Evolutionary conservation across 2,329 filamentous ascomycete species (phyloP).

Genomic region (Acrocalymma vagum): DNA sequence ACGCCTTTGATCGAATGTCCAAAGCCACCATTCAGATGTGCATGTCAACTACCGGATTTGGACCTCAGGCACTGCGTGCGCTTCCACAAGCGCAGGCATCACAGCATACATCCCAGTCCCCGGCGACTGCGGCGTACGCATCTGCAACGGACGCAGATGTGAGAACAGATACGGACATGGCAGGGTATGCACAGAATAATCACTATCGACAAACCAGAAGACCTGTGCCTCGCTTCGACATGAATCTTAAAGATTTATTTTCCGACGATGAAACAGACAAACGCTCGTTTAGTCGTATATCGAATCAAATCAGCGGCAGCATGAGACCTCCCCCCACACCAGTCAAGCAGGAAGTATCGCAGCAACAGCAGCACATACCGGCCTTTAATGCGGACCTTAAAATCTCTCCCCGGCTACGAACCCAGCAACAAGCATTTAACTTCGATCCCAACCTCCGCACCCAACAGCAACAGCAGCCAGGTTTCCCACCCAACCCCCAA

Average conservation of each 20-base stretch:
- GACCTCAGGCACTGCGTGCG: constrained; percentile 50
- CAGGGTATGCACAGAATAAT: constrained; percentile 28
- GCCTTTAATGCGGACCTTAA: constrained; percentile 38
- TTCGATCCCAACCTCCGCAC: constrained; percentile 18
- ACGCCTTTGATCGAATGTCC: constrained; percentile 93
- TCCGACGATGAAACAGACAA: constrained; percentile 50
- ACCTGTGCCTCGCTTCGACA: constrained; percentile 65
- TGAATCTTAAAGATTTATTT: constrained; percentile 51
- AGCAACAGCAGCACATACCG: constrained; percentile 23
- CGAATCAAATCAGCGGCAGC: constrained; percentile 44
- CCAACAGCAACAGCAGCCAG: constrained; percentile 27
- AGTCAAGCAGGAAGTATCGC: constrained; percentile 31
- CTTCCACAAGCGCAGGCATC: constrained; percentile 25
- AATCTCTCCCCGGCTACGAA: constrained; percentile 46
- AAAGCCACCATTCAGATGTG: constrained; percentile 97
- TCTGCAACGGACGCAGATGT: constrained; percentile 39
- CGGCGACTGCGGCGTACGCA: constrained; percentile 32
- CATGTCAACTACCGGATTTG: constrained; percentile 84
- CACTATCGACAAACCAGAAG: constrained; percentile 41
- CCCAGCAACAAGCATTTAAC: constrained; percentile 25
- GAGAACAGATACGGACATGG: constrained; percentile 45
- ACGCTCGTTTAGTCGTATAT: constrained; percentile 46
- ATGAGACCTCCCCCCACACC: constrained; percentile 41
- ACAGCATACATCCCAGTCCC: constrained; percentile 28
- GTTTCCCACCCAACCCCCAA: constrained; percentile 26